Percentiles rank a stretch among this genome's conserved stretches.
Conservation (phyloP, 1,284 basidiomycete species). For the Apiotrichum domesticum region DNA sequence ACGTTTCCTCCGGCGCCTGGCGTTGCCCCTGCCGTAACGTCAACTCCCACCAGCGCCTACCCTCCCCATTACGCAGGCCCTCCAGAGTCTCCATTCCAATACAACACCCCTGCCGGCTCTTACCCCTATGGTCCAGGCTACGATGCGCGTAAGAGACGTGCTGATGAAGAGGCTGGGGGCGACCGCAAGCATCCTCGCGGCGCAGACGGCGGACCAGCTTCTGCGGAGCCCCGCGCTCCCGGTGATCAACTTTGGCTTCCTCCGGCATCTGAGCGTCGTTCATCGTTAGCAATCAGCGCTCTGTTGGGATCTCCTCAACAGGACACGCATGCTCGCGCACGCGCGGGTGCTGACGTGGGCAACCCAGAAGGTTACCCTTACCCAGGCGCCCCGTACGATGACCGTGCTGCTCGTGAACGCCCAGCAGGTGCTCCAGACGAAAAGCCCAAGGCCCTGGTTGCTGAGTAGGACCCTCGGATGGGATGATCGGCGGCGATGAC, state of each 20-base stretch:
- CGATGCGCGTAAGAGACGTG: slow-evolving; percentile 33
- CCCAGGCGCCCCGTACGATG: slow-evolving; percentile 1
- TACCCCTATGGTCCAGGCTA: slow-evolving; percentile 22
- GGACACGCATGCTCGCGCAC: slow-evolving; percentile 17
- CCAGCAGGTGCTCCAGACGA: neutral
- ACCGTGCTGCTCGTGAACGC: neutral
- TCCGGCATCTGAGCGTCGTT: slow-evolving; percentile 34
- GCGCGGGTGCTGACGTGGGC: slow-evolving; percentile 18
- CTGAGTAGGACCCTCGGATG: neutral
- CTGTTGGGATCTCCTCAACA: slow-evolving; percentile 41
- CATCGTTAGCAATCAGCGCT: slow-evolving; percentile 40
- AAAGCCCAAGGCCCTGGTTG: slow-evolving; percentile 3
- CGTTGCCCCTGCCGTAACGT: slow-evolving; percentile 1
- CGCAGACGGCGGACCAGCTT: slow-evolving; percentile 3
- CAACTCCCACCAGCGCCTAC: slow-evolving; percentile 11
- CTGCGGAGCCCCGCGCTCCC: slow-evolving; percentile 9
- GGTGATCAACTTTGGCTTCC: slow-evolving; percentile 39
- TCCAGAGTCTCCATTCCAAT: slow-evolving; percentile 43
- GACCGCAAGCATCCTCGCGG: slow-evolving; percentile 20
- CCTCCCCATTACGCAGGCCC: slow-evolving; percentile 12
- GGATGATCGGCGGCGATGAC: too few relatives aligned
- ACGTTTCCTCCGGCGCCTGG: slow-evolving; percentile 8
- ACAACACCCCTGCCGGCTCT: slow-evolving; percentile 29
- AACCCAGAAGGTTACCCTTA: neutral
- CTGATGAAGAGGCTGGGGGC: slow-evolving; percentile 23